Conservation (phyloP, 495 filamentous ascomycete genomes). For the Aspergillus biplanus region DNA sequence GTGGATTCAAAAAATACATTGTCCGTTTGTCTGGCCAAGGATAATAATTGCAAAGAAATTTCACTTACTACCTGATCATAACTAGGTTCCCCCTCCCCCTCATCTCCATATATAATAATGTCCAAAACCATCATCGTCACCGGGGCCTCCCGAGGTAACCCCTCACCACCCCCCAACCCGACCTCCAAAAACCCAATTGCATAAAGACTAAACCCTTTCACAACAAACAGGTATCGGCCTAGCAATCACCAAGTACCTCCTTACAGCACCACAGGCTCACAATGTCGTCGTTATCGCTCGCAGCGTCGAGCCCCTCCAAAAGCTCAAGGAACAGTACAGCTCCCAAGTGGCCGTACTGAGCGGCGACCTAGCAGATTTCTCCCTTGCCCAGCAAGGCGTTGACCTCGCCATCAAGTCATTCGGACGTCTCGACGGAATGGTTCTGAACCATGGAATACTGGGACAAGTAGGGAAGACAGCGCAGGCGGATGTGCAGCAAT, state of each 20-base stretch:
- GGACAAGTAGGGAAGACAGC: slow-evolving; percentile 75
- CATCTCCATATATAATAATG: slow-evolving; percentile 28
- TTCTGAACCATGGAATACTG: slow-evolving; percentile 86
- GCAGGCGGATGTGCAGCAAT: slow-evolving; percentile 66
- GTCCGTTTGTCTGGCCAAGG: no score
- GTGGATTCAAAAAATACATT: no score
- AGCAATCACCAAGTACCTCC: slow-evolving; percentile 73
- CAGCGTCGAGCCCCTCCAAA: slow-evolving; percentile 64
- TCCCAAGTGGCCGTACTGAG: slow-evolving; percentile 70
- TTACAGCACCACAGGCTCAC: slow-evolving; percentile 59
- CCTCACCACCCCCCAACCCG: background rate
- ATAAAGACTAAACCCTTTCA: slow-evolving; percentile 9
- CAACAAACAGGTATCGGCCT: slow-evolving; percentile 72
- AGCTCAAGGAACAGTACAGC: slow-evolving; percentile 65
- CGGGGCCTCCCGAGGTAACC: slow-evolving; percentile 62
- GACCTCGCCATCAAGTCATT: slow-evolving; percentile 66
- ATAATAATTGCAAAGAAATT: no score
- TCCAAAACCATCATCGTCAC: slow-evolving; percentile 65
- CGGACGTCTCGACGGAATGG: slow-evolving; percentile 75
- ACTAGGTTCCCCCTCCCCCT: no score
- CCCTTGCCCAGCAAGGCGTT: slow-evolving; percentile 62
- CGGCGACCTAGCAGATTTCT: slow-evolving; percentile 73
- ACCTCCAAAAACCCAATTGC: slow-evolving; percentile 1
- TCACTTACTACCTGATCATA: no score
- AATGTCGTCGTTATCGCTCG: slow-evolving; percentile 80